These are phyloP conservation scores for Chalaropsis ovoidea DNA, from an alignment of 2,329 filamentous ascomycete species.

Conservation along the genomic window DNA sequence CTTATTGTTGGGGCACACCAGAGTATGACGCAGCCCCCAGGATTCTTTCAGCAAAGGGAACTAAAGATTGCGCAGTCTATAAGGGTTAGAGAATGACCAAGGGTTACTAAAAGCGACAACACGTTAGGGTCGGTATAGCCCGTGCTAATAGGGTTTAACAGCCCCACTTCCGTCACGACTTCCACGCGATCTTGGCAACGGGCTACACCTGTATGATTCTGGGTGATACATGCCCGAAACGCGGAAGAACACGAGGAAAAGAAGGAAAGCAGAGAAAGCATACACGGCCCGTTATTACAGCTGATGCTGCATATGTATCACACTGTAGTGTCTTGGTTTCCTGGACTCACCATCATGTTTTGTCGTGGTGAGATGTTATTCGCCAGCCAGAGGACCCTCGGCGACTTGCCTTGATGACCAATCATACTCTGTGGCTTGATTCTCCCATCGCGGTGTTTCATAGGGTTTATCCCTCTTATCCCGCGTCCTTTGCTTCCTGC, in stretches of 20 bases:
- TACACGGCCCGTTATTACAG: background rate
- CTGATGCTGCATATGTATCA: background rate
- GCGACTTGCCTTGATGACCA: background rate
- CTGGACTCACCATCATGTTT: background rate
- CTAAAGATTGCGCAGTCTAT: too few species aligned
- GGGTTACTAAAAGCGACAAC: background rate
- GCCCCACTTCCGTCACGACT: background rate
- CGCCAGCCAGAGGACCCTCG: background rate
- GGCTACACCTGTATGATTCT: background rate
- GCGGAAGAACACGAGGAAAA: background rate
- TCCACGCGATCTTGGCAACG: background rate
- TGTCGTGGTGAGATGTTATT: background rate
- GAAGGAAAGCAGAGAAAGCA: background rate
- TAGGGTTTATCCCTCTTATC: background rate
- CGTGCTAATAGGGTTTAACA: background rate
- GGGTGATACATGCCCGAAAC: background rate
- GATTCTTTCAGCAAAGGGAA: too few species aligned
- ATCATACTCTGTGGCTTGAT: conserved; percentile 6
- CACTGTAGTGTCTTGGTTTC: background rate
- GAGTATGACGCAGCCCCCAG: too few species aligned
- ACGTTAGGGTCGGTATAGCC: background rate
- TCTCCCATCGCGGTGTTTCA: background rate
- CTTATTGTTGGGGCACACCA: background rate
- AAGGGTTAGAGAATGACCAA: background rate
- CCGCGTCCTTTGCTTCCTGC: background rate